phyloP scores from a whole-genome alignment of 2,329 filamentous ascomycete genomes.

The Colletotrichum aenigma region DNA sequence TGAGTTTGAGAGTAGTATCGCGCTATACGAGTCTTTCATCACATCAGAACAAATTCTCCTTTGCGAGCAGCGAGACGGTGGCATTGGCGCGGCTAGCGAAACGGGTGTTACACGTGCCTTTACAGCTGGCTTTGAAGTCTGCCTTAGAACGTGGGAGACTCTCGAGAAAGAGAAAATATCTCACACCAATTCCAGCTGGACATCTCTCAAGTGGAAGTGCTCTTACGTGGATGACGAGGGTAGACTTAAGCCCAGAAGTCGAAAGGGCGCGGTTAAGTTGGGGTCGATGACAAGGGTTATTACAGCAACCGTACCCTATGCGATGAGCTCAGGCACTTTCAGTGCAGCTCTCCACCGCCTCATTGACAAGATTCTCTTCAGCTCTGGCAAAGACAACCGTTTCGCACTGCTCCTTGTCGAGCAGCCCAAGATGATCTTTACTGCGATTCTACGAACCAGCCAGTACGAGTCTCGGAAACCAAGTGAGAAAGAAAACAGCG shows the following conservation, averaged over 20 bases:
- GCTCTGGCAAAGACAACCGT: background rate
- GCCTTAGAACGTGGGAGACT: background rate
- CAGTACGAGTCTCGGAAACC: background rate
- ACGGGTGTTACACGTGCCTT: background rate
- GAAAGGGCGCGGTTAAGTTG: background rate
- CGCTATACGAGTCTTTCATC: background rate
- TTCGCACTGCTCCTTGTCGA: background rate
- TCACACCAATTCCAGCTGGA: background rate
- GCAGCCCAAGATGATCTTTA: background rate
- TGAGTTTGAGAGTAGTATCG: background rate
- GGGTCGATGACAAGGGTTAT: background rate
- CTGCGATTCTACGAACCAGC: background rate
- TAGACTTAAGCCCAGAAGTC: background rate
- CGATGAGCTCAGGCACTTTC: background rate
- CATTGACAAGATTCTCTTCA: background rate
- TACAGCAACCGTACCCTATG: background rate
- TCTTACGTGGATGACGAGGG: background rate
- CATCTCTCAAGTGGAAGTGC: background rate
- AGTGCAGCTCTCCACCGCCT: background rate
- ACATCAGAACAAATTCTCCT: background rate
- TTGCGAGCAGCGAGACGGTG: background rate
- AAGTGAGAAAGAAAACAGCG: background rate
- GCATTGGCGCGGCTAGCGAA: background rate
- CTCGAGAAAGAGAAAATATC: fast-evolving
- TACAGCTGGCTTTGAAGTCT: background rate